A percentile compares a stretch with the other conserved stretches of the same genome.
Conservation (phyloP, 192 early-diverging fungal species). For the Martensiomyces pterosporus region DNA sequence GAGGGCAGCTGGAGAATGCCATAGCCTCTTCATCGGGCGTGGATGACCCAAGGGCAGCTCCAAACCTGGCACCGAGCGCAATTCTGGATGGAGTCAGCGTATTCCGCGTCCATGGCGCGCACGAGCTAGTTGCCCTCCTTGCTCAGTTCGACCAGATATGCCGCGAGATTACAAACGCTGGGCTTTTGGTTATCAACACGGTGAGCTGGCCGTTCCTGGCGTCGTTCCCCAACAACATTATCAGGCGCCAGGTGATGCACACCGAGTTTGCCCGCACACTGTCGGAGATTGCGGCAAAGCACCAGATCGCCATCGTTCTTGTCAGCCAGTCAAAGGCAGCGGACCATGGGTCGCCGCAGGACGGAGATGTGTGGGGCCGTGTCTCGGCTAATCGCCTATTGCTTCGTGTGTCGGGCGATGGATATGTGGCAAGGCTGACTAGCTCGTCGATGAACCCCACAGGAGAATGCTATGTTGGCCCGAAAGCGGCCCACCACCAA, state of each 20-base stretch:
- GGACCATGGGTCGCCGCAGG: constrained; percentile 3
- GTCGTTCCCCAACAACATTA: constrained; percentile 19
- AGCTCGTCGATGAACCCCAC: not conserved
- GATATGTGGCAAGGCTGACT: not conserved
- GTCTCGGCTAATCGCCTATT: constrained; percentile 8
- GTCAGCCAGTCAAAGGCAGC: constrained; percentile 30
- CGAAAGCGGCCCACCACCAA: too few relatives aligned
- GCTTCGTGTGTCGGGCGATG: not conserved
- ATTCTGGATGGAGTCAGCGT: constrained; percentile 13
- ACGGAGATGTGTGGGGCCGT: constrained; percentile 29
- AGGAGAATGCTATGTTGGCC: too few relatives aligned
- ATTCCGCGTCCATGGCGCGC: constrained; percentile 26
- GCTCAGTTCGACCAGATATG: constrained; percentile 12
- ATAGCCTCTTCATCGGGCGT: not conserved
- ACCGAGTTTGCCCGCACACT: constrained; percentile 17
- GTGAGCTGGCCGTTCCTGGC: constrained; percentile 41
- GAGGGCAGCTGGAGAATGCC: not conserved
- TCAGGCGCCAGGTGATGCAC: constrained; percentile 23
- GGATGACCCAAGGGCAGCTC: too few relatives aligned
- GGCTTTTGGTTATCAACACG: constrained; percentile 23
- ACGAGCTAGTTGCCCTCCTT: constrained; percentile 28
- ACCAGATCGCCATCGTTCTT: constrained; percentile 19
- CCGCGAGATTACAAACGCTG: constrained; percentile 3
- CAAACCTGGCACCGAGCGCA: too few relatives aligned
- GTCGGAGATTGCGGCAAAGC: constrained; percentile 16